Base-by-base conservation (phyloP, 495 filamentous ascomycete species). In the Penicillium diatomitis region DNA sequence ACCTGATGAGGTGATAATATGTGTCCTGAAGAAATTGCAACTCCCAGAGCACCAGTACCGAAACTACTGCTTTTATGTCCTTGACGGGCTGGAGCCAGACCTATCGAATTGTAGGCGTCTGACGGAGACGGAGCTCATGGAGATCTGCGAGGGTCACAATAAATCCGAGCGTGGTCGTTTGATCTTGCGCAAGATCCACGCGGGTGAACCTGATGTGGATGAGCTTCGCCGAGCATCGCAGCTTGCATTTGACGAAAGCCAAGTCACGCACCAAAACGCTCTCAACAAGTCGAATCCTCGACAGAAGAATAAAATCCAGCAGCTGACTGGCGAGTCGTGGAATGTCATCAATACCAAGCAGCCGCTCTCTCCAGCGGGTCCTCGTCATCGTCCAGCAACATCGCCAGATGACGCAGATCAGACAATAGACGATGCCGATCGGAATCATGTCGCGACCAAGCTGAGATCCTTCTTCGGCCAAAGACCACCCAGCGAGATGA, bases 401-500 rank as follows among this genome's bases (percentile, higher is more conserved):
- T 77, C 73, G 45, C 71, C 76, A 36, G 76, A 77, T 48, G 72
- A 77, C 5, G 71, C 76, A 33, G 68, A 73, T 30, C 52, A 67
- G 37, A 67, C 71, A 28, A 63, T 61, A 5, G 49, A 66, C 36
- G 62, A 58, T 41, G 56, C 57, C 44, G 70, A 78, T 63, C 69
- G 80, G 59, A 59, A 74, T 52, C 53, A 69, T 38, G 62, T 78
- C 56, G 63, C 80, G 60, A 77, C 79, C 59, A 77, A 84, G 69
- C 64, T 90, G 60, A 75, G 82, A 54, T 70, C 73, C 47, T 96
- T 96, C 74, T 88, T 94, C 59, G 92, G 94, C 44, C 81, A 89
- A 48, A 74, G 92, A 58, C 92, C 92, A 11, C 94, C 94, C 3
- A 96, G 90, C 64, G 94, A 97, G 70, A 77, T 99, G 70, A 97